phyloP scores from a whole-genome alignment of 2,329 filamentous ascomycete genomes.

The Talaromyces sp. region DNA sequence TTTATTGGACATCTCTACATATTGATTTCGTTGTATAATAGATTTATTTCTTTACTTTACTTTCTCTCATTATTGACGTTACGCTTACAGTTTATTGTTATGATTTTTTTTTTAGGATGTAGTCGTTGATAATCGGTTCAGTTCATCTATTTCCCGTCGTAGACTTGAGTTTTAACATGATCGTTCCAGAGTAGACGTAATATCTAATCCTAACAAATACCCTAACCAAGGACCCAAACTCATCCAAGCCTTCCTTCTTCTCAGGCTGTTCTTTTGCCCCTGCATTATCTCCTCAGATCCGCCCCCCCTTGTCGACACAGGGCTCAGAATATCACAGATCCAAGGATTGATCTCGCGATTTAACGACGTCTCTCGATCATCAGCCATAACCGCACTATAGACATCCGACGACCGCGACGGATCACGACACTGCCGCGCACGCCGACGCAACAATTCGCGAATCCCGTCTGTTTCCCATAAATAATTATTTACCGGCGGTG shows the following conservation, averaged over 20 bases:
- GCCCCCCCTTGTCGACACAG: background rate
- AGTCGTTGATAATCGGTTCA: background rate
- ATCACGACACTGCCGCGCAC: conserved; percentile 15
- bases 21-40: conserved; percentile 21
- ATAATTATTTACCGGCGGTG: conserved; percentile 19
- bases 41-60: conserved; percentile 20
- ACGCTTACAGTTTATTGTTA: conserved; percentile 1
- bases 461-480: conserved; percentile 14
- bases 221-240: conserved; percentile 18
- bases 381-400: background rate
- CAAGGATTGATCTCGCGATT: conserved; percentile 12
- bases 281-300: background rate
- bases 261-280: background rate
- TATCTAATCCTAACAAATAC: conserved; percentile 15
- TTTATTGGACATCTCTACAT: background rate
- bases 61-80: conserved; percentile 13
- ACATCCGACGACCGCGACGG: background rate
- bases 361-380: conserved; percentile 4
- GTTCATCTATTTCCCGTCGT: background rate
- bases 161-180: background rate
- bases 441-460: conserved; percentile 18
- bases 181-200: background rate
- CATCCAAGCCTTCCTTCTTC: conserved; percentile 17
- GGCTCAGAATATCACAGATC: conserved; percentile 16
- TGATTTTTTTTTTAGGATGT: conserved; percentile 1